Evolutionary conservation across 768 basidiomycete species (phyloP).

Genomic region (Boletus pseudo-olivaceus): DNA sequence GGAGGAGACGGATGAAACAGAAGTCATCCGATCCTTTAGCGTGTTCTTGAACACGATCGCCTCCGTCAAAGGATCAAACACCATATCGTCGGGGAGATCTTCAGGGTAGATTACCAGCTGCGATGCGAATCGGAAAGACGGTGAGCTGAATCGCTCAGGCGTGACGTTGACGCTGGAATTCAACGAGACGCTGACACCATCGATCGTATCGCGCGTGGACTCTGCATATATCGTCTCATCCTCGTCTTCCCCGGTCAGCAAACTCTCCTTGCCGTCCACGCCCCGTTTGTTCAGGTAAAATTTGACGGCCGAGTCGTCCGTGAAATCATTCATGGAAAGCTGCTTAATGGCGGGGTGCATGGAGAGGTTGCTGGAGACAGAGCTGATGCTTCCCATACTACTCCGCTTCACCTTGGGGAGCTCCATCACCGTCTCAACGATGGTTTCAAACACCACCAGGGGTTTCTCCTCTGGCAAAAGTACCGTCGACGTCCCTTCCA

Average conservation of each 20-base stretch:
- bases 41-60: conserved; percentile 88
- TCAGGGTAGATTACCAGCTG: conserved; percentile 85
- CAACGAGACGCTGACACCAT: conserved; percentile 17
- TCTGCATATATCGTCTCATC: conserved; percentile 41
- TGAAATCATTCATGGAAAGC: conserved; percentile 95
- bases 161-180: conserved; percentile 43
- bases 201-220: conserved; percentile 31
- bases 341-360: conserved; percentile 95
- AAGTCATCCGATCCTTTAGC: conserved; percentile 51
- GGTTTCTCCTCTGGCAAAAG: conserved; percentile 74
- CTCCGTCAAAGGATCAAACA: conserved; percentile 89
- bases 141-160: conserved; percentile 76
- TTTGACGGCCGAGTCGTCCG: conserved; percentile 95
- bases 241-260: conserved; percentile 42
- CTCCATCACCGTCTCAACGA: conserved; percentile 77
- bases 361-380: conserved; percentile 86
- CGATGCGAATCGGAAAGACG: conserved; percentile 79
- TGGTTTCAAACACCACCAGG: conserved; percentile 82
- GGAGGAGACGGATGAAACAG: conserved; percentile 42
- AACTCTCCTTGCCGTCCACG: conserved; percentile 42
- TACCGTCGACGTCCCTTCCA: conserved; percentile 81
- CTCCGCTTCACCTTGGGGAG: conserved; percentile 88
- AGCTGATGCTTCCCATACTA: conserved; percentile 90
- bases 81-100: conserved; percentile 92
- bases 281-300: conserved; percentile 82